Evolutionary conservation across 1,139 yeast species (phyloP), one percentile per base, ranked within the genome.

Genomic region (Saccharomyces pastorianus): DNA sequence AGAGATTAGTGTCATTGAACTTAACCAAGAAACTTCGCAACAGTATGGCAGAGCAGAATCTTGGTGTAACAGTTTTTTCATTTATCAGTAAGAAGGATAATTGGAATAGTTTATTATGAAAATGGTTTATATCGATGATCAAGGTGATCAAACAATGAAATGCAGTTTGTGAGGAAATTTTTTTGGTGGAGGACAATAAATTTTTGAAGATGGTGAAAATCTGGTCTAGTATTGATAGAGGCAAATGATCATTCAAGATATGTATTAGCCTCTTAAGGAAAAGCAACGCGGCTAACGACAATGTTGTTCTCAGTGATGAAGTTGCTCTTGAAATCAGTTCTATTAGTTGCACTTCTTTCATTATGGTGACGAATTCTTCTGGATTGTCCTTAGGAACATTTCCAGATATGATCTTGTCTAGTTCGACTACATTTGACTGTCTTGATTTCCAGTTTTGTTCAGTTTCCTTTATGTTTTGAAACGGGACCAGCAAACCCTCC

Each of bases 361-460:
- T 64, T 28, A 61, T 56, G 1, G 58, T 51, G 0, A 80, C 63
- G 46, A 85, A 69, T 4, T 76, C 80, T 0, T 73, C 74, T 0
- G 75, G 73, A 58, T 68, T 78, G 0, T 76, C 76, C 0, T 55
- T 54, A 9, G 71, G 67, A 0, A 76, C 71, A 62, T 84, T 81
- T 2, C 91, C 91, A 44, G 90, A 73, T 2, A 88, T 61, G 2
- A 86, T 65, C 1, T 78, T 74, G 55, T 97, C 76, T 44, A 89
- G 65, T 52, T 76, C 77, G 1, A 78, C 63, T 2, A 90, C 78
- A 54, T 73, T 74, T 54, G 78, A 77, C 62, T 91, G 97, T 64
- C 99, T 77, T 1, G 67, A 63, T 27, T 76, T 72, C 99, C 99
- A 93, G 65, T 93, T 93, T 57, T 77, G 78, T 65, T 95, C 99